A percentile compares a stretch with the other conserved stretches of the same genome.
Evolutionary conservation across 441 rosid species (phyloP).

Genomic region (Raphanus hybrid): DNA sequence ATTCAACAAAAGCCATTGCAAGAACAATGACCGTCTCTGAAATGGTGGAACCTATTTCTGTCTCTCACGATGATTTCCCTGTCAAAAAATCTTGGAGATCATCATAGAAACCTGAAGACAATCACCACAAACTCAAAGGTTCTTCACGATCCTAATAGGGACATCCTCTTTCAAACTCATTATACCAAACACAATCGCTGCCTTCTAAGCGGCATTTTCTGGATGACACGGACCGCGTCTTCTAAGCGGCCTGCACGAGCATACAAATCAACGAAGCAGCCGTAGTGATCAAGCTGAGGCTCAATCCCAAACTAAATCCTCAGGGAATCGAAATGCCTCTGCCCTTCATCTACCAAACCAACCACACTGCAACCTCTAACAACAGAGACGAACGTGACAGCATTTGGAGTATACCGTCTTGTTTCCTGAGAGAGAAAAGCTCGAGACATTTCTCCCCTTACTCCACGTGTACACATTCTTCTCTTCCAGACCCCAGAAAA

Average conservation of each 20-base stretch:
- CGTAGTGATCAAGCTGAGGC: constrained; percentile 59
- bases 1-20: constrained; percentile 46
- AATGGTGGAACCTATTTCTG: too few species aligned
- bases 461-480: too few species aligned
- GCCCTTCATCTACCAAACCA: constrained; percentile 58
- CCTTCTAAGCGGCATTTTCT: constrained; percentile 51
- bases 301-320: constrained; percentile 47
- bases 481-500: too few species aligned
- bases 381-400: constrained; percentile 51
- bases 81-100: too few species aligned
- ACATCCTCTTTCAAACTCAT: too few species aligned
- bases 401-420: constrained; percentile 44
- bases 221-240: constrained; percentile 52
- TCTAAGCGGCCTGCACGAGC: constrained; percentile 54
- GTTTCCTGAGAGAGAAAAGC: too few species aligned
- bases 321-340: constrained; percentile 53
- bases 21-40: too few species aligned
- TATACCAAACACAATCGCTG: too few species aligned
- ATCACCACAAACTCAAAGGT: too few species aligned
- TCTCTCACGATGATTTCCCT: too few species aligned
- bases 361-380: constrained; percentile 58
- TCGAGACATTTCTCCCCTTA: too few species aligned
- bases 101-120: constrained; percentile 39
- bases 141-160: too few species aligned
- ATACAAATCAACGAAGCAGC: constrained; percentile 58